These are phyloP conservation scores for Achlya hypogyna DNA, from an alignment of 352 stramenopile genomes.

Conservation along the genomic window DNA sequence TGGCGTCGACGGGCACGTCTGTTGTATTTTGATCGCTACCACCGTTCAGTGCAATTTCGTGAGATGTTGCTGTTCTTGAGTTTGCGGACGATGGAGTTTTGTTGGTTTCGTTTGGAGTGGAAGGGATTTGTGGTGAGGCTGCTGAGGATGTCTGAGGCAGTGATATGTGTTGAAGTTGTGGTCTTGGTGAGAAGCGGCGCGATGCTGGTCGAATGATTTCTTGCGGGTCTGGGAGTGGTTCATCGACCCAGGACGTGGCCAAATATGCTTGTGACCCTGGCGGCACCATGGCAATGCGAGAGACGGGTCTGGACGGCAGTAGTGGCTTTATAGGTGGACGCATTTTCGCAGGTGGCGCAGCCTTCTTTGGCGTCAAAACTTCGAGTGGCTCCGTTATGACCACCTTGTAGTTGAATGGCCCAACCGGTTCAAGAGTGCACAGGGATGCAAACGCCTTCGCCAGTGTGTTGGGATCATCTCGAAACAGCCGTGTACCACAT, in stretches of 20 bases:
- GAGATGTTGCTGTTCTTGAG: too few relatives aligned
- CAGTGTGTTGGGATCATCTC: slow-evolving; percentile 3
- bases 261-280: not conserved
- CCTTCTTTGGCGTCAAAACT: not conserved
- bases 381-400: not conserved
- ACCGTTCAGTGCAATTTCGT: too few relatives aligned
- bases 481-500: not conserved
- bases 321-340: not conserved
- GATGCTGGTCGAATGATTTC: too few relatives aligned
- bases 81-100: too few relatives aligned
- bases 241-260: not conserved
- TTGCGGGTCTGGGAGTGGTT: not conserved
- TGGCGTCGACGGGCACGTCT: too few relatives aligned
- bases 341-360: not conserved
- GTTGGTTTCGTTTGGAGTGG: too few relatives aligned
- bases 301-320: not conserved
- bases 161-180: too few relatives aligned
- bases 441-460: slow-evolving; percentile 10
- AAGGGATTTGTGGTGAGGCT: too few relatives aligned
- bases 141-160: too few relatives aligned
- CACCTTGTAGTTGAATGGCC: not conserved
- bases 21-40: too few relatives aligned
- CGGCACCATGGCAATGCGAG: not conserved
- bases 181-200: too few relatives aligned
- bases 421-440: not conserved